Conservation (phyloP, 106 monocot genomes). For the Apostasia shenzhenica region DNA sequence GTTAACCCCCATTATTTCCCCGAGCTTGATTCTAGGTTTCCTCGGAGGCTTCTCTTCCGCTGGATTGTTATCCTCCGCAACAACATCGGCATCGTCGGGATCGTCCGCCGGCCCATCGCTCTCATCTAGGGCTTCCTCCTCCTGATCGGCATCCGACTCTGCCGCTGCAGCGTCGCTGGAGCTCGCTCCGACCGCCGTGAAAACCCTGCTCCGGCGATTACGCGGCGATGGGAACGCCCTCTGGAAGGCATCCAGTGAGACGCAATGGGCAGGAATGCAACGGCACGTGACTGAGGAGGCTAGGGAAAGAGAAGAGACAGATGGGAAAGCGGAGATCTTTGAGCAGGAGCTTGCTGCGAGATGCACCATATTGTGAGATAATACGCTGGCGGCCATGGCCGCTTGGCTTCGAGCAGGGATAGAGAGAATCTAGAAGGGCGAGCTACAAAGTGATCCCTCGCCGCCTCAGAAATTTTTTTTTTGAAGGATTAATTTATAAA, state of each 20-base stretch:
- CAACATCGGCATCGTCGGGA: neutral
- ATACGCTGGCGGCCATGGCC: neutral
- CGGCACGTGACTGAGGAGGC: neutral
- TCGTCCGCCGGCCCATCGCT: neutral
- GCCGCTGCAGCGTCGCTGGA: neutral
- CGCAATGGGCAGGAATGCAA: neutral
- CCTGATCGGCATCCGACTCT: neutral
- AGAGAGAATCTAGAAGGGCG: too few species aligned
- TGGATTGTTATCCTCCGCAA: slow-evolving; percentile 9
- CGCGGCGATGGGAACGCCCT: neutral
- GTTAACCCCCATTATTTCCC: slow-evolving; percentile 68
- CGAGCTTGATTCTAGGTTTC: slow-evolving; percentile 56
- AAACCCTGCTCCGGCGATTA: slow-evolving; percentile 1
- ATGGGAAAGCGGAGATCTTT: neutral
- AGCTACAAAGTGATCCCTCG: too few species aligned
- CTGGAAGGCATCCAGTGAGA: neutral
- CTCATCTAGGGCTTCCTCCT: neutral
- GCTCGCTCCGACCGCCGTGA: neutral
- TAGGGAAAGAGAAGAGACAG: slow-evolving; percentile 5
- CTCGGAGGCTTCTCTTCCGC: slow-evolving; percentile 28
- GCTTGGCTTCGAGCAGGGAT: neutral
- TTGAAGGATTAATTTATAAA: too few species aligned
- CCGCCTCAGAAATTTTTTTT: too few species aligned
- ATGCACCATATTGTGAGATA: neutral
- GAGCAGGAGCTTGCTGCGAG: neutral